A percentile compares a stretch with the other conserved stretches of the same genome.
Evolutionary conservation across 192 early-diverging fungal genomes (phyloP).

Genomic region (Backusella circina): DNA sequence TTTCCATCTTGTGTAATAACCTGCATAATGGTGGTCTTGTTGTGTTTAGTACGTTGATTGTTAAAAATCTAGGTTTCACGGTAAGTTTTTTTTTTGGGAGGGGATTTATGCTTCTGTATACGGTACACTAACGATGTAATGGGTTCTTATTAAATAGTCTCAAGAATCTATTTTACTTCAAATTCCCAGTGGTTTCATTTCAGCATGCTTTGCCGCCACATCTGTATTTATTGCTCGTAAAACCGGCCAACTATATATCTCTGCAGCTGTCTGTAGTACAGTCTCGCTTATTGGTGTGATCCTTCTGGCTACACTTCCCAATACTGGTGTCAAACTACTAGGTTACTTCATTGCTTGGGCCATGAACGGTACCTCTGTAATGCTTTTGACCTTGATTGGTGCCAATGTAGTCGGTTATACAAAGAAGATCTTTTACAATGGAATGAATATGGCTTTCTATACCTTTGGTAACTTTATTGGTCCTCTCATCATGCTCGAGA

Average conservation of each 20-base stretch:
- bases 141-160: background rate
- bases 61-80: constrained; percentile 14
- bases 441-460: constrained; percentile 1
- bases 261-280: background rate
- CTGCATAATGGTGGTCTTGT: constrained; percentile 25
- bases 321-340: background rate
- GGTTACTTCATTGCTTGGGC: constrained; percentile 19
- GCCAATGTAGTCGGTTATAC: constrained; percentile 20
- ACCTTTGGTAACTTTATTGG: constrained; percentile 23
- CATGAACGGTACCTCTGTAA: background rate
- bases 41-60: constrained; percentile 15
- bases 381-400: background rate
- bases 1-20: constrained; percentile 9
- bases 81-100: constrained; percentile 12
- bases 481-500: constrained; percentile 14
- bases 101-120: background rate
- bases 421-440: constrained; percentile 16
- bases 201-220: background rate
- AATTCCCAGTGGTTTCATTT: constrained; percentile 3
- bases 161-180: constrained; percentile 16
- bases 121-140: background rate
- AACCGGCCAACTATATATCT: background rate
- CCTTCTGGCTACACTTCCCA: background rate
- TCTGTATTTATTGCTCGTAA: background rate
- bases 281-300: constrained; percentile 10